These are phyloP conservation scores for Exophiala xenobiotica DNA, from an alignment of 2,329 filamentous ascomycete genomes.

Conservation along the genomic window DNA sequence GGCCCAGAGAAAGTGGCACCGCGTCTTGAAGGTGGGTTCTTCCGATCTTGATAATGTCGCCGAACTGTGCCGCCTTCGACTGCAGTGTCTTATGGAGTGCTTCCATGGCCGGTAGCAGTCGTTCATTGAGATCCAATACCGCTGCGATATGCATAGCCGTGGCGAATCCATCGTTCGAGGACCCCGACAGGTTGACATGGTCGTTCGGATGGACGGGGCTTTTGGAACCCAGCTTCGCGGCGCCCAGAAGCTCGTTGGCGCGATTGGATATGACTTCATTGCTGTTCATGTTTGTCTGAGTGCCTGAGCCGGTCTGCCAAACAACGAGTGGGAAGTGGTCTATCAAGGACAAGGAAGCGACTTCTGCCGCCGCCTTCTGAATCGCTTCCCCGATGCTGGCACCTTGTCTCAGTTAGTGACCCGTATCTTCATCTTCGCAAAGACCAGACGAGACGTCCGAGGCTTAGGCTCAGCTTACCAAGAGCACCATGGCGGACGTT, in stretches of 20 bases:
- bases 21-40: conserved; percentile 97
- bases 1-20: conserved; percentile 88
- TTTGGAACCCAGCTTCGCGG: conserved; percentile 91
- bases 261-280: conserved; percentile 99
- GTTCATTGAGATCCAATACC: conserved; percentile 84
- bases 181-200: conserved; percentile 98
- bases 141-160: conserved; percentile 99
- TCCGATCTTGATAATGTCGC: conserved; percentile 98
- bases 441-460: conserved; percentile 16
- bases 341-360: conserved; percentile 86
- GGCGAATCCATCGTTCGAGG: conserved; percentile 98
- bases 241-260: conserved; percentile 95
- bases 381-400: conserved; percentile 88
- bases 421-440: no score
- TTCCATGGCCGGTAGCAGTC: conserved; percentile 77
- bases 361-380: conserved; percentile 89
- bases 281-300: conserved; percentile 99
- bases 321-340: conserved; percentile 98
- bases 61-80: conserved; percentile 83
- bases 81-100: conserved; percentile 81
- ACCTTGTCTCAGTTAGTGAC: no score
- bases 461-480: neutral
- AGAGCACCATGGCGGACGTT: conserved; percentile 14
- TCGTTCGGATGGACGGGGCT: conserved; percentile 99
- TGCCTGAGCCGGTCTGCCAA: conserved; percentile 98